Evolutionary conservation across 331 rosid species (phyloP).

Genomic region (Arachis monticola): DNA sequence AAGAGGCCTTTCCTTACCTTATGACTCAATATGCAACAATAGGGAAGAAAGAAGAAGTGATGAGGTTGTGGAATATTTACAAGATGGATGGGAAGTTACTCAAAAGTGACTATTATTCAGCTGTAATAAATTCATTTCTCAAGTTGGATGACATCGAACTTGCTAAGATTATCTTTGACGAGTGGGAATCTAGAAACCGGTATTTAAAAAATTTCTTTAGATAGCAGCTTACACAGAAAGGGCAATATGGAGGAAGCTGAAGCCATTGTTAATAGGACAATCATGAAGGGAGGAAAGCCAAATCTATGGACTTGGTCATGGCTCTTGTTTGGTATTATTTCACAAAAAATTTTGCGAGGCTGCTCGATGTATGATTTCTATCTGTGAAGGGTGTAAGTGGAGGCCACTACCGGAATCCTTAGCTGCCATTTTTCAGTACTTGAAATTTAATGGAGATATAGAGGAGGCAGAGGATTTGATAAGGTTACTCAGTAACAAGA

Average conservation of each 20-base stretch:
- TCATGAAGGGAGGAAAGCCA: slow-evolving; percentile 11
- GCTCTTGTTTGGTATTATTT: neutral
- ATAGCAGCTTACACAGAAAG: slow-evolving; percentile 32
- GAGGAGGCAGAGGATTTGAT: slow-evolving; percentile 23
- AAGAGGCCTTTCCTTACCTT: slow-evolving; percentile 17
- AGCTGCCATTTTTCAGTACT: slow-evolving; percentile 13
- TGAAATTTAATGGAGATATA: slow-evolving; percentile 30
- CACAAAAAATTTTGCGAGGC: slow-evolving; percentile 3
- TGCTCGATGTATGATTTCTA: slow-evolving; percentile 26
- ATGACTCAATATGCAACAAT: slow-evolving; percentile 37
- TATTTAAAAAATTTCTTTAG: slow-evolving; percentile 17
- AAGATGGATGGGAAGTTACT: slow-evolving; percentile 19
- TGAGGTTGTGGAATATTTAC: slow-evolving; percentile 45
- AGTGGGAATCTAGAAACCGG: slow-evolving; percentile 47
- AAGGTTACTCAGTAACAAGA: slow-evolving; percentile 17
- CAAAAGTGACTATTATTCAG: slow-evolving; percentile 30
- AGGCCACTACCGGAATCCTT: neutral
- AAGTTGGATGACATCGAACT: slow-evolving; percentile 38
- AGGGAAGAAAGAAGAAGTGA: slow-evolving; percentile 45
- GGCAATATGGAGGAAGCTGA: slow-evolving; percentile 45
- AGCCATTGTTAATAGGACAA: neutral
- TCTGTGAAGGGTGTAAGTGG: neutral
- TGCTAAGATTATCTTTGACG: slow-evolving; percentile 42
- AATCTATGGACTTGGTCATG: slow-evolving; percentile 11
- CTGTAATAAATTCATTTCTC: slow-evolving; percentile 30